Percentiles rank a stretch among this genome's conserved stretches.
phyloP scores from a whole-genome alignment of 2,329 filamentous ascomycete species.

The Cyphellophora attinorum region DNA sequence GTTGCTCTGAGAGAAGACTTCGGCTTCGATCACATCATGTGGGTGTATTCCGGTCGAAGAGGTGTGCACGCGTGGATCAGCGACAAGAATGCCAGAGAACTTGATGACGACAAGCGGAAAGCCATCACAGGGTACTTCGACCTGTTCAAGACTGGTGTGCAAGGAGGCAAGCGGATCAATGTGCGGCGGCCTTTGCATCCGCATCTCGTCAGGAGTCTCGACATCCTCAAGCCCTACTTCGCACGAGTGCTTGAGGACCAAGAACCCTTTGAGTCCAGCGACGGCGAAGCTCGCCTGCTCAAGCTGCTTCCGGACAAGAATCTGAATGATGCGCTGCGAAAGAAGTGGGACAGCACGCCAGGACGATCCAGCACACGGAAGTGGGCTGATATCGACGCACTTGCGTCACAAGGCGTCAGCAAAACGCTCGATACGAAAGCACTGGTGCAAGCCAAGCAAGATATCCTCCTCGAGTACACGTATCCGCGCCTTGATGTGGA shows the following conservation, averaged over 20 bases:
- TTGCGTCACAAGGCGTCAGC: constrained; percentile 68
- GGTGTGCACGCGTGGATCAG: constrained; percentile 98
- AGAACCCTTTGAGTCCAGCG: constrained; percentile 68
- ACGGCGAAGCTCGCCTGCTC: constrained; percentile 68
- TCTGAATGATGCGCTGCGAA: constrained; percentile 68
- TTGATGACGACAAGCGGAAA: constrained; percentile 78
- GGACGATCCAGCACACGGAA: constrained; percentile 68
- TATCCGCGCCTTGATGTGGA: constrained; percentile 95
- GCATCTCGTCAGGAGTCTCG: constrained; percentile 75
- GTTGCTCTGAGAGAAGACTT: constrained; percentile 83
- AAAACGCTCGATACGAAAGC: constrained; percentile 63
- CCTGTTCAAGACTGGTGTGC: constrained; percentile 74
- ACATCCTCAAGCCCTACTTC: constrained; percentile 77
- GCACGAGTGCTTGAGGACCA: constrained; percentile 75
- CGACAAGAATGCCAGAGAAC: constrained; percentile 70
- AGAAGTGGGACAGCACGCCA: constrained; percentile 84
- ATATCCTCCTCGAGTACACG: constrained; percentile 93
- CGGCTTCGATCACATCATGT: constrained; percentile 92
- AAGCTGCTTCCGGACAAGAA: constrained; percentile 72
- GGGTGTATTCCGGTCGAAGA: constrained; percentile 95
- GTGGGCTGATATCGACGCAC: constrained; percentile 85
- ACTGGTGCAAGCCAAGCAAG: constrained; percentile 83
- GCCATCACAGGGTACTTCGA: constrained; percentile 86
- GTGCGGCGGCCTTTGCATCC: constrained; percentile 78
- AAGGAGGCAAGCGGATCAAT: constrained; percentile 81